Conservation (phyloP, 805 yeast species). For the Suhomyces pyralidae region DNA sequence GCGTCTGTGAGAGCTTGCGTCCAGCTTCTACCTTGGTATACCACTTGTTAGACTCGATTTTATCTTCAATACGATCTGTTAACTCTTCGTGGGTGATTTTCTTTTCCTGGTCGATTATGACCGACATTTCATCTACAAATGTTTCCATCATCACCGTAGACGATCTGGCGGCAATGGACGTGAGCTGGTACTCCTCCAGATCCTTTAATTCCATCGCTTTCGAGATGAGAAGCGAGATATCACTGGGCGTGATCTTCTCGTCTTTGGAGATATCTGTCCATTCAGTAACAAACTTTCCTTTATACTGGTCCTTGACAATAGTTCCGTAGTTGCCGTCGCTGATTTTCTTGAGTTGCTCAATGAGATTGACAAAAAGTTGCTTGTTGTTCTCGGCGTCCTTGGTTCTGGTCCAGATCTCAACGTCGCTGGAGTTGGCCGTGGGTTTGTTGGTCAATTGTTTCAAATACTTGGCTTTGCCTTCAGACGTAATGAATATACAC, state of each 20-base stretch:
- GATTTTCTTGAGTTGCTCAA: constrained; percentile 40
- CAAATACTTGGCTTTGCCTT: constrained; percentile 80
- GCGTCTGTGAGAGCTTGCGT: constrained; percentile 48
- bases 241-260: constrained; percentile 37
- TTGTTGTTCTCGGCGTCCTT: constrained; percentile 79
- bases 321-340: constrained; percentile 54
- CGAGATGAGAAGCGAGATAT: constrained; percentile 51
- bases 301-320: constrained; percentile 71
- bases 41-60: constrained; percentile 72
- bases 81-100: constrained; percentile 70
- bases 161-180: constrained; percentile 71
- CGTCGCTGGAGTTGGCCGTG: constrained; percentile 39
- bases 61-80: constrained; percentile 73
- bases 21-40: constrained; percentile 51
- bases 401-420: constrained; percentile 66
- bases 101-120: constrained; percentile 80
- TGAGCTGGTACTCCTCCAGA: constrained; percentile 63
- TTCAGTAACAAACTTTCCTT: constrained; percentile 81
- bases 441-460: constrained; percentile 49
- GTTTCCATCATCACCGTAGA: constrained; percentile 76
- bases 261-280: constrained; percentile 51
- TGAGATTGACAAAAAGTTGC: constrained; percentile 57
- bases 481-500: constrained; percentile 68
- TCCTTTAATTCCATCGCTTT: constrained; percentile 70
- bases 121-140: constrained; percentile 85